phyloP scores from a whole-genome alignment of 1,284 basidiomycete genomes.

The Schizophyllum amplum region DNA sequence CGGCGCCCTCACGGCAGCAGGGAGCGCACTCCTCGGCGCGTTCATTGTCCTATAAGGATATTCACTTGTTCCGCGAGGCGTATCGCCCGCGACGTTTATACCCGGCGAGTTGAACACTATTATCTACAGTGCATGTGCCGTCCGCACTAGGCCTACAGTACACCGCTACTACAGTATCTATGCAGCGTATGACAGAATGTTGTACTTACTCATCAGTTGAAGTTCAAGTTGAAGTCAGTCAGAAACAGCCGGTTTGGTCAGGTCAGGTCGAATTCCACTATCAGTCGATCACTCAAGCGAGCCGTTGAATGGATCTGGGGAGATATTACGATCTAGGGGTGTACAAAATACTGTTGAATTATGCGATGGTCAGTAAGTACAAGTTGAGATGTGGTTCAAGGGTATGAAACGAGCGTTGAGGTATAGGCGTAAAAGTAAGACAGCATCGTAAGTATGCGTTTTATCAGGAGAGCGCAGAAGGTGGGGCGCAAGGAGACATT shows the following conservation, averaged over 20 bases:
- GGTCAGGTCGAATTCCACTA: no score
- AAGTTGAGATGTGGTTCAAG: neutral
- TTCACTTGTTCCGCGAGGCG: neutral
- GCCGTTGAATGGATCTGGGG: no score
- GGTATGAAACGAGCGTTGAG: neutral
- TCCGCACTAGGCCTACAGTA: no score
- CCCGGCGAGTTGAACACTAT: neutral
- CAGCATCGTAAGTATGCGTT: no score
- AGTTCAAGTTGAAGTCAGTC: no score
- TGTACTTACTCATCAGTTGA: no score
- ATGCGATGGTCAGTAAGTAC: neutral
- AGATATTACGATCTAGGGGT: neutral
- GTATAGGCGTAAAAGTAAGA: neutral
- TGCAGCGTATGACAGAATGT: no score
- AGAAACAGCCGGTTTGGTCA: no score
- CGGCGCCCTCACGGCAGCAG: constrained; percentile 33
- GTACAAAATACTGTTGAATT: neutral
- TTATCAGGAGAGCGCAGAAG: no score
- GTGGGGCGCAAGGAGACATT: neutral
- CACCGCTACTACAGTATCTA: no score
- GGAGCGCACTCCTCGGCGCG: constrained; percentile 23
- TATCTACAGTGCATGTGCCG: no score
- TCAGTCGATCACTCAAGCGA: no score
- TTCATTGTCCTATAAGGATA: constrained; percentile 15
- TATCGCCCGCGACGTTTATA: neutral